Base-by-base conservation (phyloP, 768 basidiomycete species). In the Daedaleopsis sinensis region DNA sequence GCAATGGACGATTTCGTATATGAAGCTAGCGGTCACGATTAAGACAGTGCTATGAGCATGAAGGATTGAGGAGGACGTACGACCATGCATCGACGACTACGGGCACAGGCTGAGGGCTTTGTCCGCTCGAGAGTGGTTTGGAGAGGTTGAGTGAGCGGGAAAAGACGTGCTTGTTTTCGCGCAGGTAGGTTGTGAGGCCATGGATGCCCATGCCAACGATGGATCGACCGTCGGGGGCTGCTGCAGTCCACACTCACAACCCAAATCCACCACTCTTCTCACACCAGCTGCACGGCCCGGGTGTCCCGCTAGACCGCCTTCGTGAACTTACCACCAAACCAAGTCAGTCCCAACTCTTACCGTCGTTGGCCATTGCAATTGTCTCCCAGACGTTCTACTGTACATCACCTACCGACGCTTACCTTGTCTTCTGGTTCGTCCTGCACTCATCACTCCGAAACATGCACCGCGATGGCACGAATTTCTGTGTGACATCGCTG, bases 41-140 rank as follows among this genome's bases (percentile, higher is more conserved):
- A 23, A 13, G n/a, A 37, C 51, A 36, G 36, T 58, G 54, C 51
- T 48, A 35, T 57, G 52, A 21, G 52, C 49, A 60, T 61, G 47
- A 68, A 43, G 52, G 57, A 10, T 12, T 12, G 39, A 42, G 39
- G 9, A 19, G 19, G 6, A 87, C 92, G 86, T 72, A 94, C 92
- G 92, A 93, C 90, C 88, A 92, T 48, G 84, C 92, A 76, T 94
- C 92, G 52, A 94, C 83, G 10, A 94, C 87, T 61, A 93, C 76
- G 36, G 83, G 77, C 19, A 80, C 77, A 51, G 62, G 21, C 24
- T 46, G 18, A 37, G 23, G 13, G 36, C 46, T 23, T 55, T 52
- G 60, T 65, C 7, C 27, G 27, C 38, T 11, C 52, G 39, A 23
- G 58, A 39, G 7, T 27, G 36, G 19, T 48, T 48, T 5, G 58